Conservation (phyloP, 331 rosid species). For the Rhamnella rubrinervis region DNA sequence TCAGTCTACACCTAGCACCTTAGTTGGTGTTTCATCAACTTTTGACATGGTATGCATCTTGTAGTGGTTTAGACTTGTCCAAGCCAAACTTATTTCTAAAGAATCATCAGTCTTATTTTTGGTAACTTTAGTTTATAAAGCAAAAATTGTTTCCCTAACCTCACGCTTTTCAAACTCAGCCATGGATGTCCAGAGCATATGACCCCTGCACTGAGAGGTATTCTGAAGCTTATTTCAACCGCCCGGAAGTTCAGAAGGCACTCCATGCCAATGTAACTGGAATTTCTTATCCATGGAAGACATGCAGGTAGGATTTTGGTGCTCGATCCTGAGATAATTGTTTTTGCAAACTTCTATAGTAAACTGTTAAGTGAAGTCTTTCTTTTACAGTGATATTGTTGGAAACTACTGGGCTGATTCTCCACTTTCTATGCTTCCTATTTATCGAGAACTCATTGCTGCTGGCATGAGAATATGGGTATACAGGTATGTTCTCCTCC, state of each 20-base stretch:
- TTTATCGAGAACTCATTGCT: constrained; percentile 73
- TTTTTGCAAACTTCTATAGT: constrained; percentile 3
- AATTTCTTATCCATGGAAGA: constrained; percentile 72
- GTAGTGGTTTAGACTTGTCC: background rate
- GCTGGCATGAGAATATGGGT: constrained; percentile 84
- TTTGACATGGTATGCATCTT: background rate
- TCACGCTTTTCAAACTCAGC: constrained; percentile 45
- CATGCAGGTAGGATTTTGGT: constrained; percentile 65
- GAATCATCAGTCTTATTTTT: too few species aligned
- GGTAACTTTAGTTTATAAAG: background rate
- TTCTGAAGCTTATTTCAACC: constrained; percentile 71
- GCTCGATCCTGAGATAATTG: constrained; percentile 12
- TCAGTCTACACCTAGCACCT: background rate
- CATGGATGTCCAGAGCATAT: constrained; percentile 90
- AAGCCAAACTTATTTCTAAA: background rate
- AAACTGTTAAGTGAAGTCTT: constrained; percentile 7
- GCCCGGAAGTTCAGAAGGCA: constrained; percentile 88
- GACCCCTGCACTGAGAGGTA: constrained; percentile 91
- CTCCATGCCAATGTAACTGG: constrained; percentile 85
- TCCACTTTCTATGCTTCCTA: constrained; percentile 89
- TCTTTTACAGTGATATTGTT: constrained; percentile 57
- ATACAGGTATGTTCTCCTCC: constrained; percentile 54
- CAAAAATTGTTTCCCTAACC: constrained; percentile 11
- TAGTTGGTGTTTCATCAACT: too few species aligned
- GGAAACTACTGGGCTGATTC: constrained; percentile 90